These are phyloP conservation scores for Penicillium frequentans DNA, from an alignment of 2,329 filamentous ascomycete genomes.

Conservation along the genomic window DNA sequence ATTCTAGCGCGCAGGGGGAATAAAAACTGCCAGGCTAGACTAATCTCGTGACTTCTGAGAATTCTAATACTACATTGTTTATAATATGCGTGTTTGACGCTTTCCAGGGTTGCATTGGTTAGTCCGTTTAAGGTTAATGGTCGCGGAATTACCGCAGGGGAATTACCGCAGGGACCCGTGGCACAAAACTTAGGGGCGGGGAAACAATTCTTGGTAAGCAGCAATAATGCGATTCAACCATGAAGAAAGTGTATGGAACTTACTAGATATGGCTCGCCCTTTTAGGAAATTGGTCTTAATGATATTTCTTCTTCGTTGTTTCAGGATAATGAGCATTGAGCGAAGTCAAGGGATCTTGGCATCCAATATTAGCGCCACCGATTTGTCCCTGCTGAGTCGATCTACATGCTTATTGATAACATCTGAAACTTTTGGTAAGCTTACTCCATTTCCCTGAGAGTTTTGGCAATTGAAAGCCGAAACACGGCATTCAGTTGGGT, in stretches of 20 bases:
- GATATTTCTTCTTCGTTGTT: no score
- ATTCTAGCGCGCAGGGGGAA: background rate
- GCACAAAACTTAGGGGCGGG: background rate
- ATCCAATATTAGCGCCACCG: background rate
- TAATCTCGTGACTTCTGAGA: background rate
- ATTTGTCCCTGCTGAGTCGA: background rate
- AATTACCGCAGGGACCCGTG: background rate
- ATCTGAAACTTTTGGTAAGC: no score
- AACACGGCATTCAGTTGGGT: no score
- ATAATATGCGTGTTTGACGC: background rate
- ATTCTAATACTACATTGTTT: background rate
- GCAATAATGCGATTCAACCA: background rate
- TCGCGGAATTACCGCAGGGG: background rate
- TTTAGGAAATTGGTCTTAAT: no score
- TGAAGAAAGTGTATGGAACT: background rate
- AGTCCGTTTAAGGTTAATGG: background rate
- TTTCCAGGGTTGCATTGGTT: background rate
- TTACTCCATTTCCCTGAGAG: no score
- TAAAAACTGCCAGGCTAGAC: background rate
- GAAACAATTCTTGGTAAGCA: background rate
- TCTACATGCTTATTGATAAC: no score
- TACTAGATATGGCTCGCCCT: no score
- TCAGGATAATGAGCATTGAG: background rate
- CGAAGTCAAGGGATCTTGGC: background rate
- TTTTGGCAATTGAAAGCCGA: no score